A percentile compares a stretch with the other conserved stretches of the same genome.
phyloP scores from a whole-genome alignment of 495 filamentous ascomycete species.

The Xylaria castorea region DNA sequence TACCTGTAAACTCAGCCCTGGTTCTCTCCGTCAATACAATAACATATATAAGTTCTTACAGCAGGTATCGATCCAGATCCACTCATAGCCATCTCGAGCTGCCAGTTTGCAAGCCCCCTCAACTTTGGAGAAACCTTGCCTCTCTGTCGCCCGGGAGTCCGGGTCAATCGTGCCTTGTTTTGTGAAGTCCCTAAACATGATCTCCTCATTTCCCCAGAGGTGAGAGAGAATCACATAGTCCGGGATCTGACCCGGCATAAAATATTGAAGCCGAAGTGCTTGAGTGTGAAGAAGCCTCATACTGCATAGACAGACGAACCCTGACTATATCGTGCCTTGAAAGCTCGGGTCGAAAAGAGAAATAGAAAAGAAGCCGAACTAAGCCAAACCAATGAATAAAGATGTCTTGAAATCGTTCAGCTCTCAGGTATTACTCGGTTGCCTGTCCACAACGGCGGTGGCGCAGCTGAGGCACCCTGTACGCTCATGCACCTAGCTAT shows the following conservation, averaged over 20 bases:
- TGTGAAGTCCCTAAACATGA: constrained; percentile 21
- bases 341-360: not conserved
- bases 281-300: constrained; percentile 2
- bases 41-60: no score
- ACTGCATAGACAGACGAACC: not conserved
- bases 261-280: not conserved
- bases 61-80: constrained; percentile 11
- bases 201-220: constrained; percentile 28
- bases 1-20: no score
- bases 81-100: constrained; percentile 6
- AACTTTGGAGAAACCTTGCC: not conserved
- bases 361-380: not conserved
- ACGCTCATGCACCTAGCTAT: not conserved
- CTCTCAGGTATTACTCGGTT: no score
- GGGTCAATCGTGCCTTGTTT: not conserved
- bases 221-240: constrained; percentile 31
- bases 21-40: no score
- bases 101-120: not conserved
- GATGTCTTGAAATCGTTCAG: not conserved
- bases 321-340: not conserved
- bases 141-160: not conserved
- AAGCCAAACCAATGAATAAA: not conserved
- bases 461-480: not conserved
- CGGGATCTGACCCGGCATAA: constrained; percentile 28
- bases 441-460: not conserved